Base-by-base conservation (phyloP, 2,329 filamentous ascomycete genomes). In the Dactylellina cionopaga region DNA sequence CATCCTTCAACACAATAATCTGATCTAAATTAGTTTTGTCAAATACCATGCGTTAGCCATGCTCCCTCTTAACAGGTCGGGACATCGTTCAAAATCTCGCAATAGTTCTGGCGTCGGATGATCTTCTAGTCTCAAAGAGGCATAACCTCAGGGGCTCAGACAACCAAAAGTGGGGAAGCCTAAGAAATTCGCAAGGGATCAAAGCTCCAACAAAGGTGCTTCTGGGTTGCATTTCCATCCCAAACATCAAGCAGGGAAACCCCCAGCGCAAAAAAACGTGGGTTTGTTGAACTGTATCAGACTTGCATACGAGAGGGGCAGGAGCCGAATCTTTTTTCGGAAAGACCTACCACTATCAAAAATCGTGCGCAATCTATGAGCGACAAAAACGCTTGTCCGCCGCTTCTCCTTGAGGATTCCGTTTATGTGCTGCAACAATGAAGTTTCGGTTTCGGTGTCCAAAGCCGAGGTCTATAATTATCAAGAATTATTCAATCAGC, bases 371-470 rank as follows among this genome's bases (percentile, higher is more conserved):
- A 99, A 82, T 15, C 95, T 87, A 80, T 98, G 95, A 5, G 95
- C 95, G 3, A 99, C 90, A 79, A 98, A 98, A 0, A 99, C 91
- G 76, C 92, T 97, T 0, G 95, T 98, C 64, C 93, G 87, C 2
- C 84, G 84, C 82, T 96, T 96, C 78, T 96, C 93, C 76, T 90
- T 90, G 59, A 98, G 83, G 58, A 98, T 95, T 75, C 89, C 89
- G 80, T 96, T 96, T 80, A 98, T 97, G 79, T 97, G 96, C 72
- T 89, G 85, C 83, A 98, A 88, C 52, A 98, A 84, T 1, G 91
- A 90, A 81, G 96, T 91, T 81, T 97, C 94, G 0, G 94, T 97
- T 78, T 96, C 91, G 0, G 94, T 96, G 79, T 97, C 93, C 31
- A 97, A 83, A 0, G 94, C 93, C 49, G 90, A 94, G 0, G 93